Evolutionary conservation across 176 grass and related monocot genomes (phyloP).

Genomic region (Typha latifolia): DNA sequence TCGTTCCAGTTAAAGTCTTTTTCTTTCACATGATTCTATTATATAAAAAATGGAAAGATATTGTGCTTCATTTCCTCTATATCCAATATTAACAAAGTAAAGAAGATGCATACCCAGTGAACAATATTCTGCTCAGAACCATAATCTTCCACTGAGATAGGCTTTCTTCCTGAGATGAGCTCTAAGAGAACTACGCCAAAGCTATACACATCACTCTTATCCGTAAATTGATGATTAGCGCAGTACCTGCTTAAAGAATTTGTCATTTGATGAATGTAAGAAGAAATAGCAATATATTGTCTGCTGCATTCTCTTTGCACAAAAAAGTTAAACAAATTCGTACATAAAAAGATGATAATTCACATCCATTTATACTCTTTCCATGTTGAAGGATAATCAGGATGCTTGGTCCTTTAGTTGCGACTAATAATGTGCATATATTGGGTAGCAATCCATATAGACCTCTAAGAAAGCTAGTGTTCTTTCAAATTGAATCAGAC

Average conservation of each 20-base stretch:
- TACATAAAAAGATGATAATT: too few species aligned
- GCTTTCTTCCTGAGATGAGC: conserved; percentile 13
- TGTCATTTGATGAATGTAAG: background rate
- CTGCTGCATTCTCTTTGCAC: background rate
- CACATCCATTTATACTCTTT: too few species aligned
- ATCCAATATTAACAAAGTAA: background rate
- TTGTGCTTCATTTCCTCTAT: too few species aligned
- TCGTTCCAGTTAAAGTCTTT: too few species aligned
- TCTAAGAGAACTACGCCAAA: conserved; percentile 11
- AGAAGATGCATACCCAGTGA: conserved; percentile 4
- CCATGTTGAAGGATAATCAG: too few species aligned
- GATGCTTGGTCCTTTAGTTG: too few species aligned
- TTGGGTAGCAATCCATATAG: too few species aligned
- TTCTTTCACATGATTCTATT: too few species aligned
- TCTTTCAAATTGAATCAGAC: too few species aligned
- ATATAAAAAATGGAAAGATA: too few species aligned
- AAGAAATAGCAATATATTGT: background rate
- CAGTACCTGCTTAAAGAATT: conserved; percentile 8
- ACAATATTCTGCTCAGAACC: conserved; percentile 7
- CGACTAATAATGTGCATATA: too few species aligned
- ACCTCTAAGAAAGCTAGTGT: too few species aligned
- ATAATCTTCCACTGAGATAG: conserved; percentile 8
- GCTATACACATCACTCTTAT: conserved; percentile 9
- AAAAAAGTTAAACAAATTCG: background rate
- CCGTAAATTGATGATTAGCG: conserved; percentile 1